Evolutionary conservation across 2,329 filamentous ascomycete species (phyloP).

Genomic region (Alternaria dauci): DNA sequence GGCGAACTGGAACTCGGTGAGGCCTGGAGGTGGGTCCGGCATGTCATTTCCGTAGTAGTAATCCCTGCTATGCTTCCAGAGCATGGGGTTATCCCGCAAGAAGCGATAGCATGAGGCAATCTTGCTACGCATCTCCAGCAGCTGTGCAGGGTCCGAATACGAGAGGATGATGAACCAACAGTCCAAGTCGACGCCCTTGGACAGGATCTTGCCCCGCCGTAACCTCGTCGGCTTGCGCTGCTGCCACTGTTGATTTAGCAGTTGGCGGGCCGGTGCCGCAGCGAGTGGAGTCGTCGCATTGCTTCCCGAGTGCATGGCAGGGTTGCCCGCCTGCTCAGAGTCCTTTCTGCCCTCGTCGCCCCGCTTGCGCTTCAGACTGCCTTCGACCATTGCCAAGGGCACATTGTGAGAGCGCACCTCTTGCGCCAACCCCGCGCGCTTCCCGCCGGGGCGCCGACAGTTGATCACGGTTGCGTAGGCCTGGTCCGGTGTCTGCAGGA

Average conservation of each 20-base stretch:
- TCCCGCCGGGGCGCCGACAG: constrained; percentile 43
- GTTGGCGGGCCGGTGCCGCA: constrained; percentile 17
- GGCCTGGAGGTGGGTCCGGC: constrained; percentile 45
- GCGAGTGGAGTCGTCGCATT: constrained; percentile 18
- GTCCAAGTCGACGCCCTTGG: constrained; percentile 43
- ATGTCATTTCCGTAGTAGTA: constrained; percentile 47
- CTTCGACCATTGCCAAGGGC: constrained; percentile 39
- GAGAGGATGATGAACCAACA: constrained; percentile 49
- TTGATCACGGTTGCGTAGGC: constrained; percentile 48
- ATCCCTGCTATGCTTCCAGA: constrained; percentile 50
- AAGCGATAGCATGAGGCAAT: constrained; percentile 49
- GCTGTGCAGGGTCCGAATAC: constrained; percentile 46
- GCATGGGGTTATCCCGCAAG: constrained; percentile 45
- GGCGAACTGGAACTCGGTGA: constrained; percentile 53
- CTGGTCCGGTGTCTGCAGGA: constrained; percentile 35
- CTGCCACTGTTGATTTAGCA: constrained; percentile 32
- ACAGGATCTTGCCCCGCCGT: constrained; percentile 37
- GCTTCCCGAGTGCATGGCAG: constrained; percentile 7
- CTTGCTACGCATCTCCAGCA: constrained; percentile 47
- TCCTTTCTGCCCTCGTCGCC: constrained; percentile 19
- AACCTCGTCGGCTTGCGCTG: constrained; percentile 39
- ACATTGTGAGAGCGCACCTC: constrained; percentile 44
- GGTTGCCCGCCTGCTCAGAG: constrained; percentile 9
- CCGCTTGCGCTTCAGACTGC: constrained; percentile 40
- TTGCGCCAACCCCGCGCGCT: constrained; percentile 31